Evolutionary conservation across 805 yeast genomes (phyloP).

Genomic region (Teunomyces kruisii): DNA sequence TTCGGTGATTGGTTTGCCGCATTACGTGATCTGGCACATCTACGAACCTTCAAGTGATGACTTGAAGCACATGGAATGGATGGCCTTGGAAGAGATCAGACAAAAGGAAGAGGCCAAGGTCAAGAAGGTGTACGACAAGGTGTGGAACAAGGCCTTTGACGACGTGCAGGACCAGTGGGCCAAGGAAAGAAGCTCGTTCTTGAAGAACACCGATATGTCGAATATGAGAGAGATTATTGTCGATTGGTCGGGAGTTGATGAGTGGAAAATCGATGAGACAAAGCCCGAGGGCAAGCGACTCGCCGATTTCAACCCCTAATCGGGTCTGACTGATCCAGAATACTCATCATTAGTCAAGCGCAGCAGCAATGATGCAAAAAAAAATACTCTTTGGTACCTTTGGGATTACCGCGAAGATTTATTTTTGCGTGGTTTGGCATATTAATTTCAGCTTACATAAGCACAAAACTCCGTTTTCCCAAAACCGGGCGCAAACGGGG

Average conservation of each 20-base stretch:
- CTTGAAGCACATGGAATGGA: constrained; percentile 81
- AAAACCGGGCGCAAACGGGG: not conserved
- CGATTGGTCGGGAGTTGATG: constrained; percentile 70
- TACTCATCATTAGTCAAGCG: too few species aligned
- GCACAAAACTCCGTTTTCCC: not conserved
- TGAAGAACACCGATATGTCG: constrained; percentile 73
- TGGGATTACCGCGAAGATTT: too few species aligned
- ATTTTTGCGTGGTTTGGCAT: not conserved
- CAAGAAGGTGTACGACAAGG: constrained; percentile 63
- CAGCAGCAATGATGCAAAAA: too few species aligned
- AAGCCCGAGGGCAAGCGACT: constrained; percentile 30
- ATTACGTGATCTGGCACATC: constrained; percentile 47
- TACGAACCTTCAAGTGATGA: constrained; percentile 96
- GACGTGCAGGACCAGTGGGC: constrained; percentile 74
- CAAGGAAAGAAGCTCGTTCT: constrained; percentile 63
- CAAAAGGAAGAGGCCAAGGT: constrained; percentile 61
- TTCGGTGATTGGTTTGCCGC: constrained; percentile 86
- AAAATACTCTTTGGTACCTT: too few species aligned
- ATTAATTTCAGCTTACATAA: not conserved
- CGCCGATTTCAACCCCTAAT: constrained; percentile 42
- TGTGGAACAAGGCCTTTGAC: constrained; percentile 77
- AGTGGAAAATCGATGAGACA: constrained; percentile 30
- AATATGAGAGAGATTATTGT: constrained; percentile 50
- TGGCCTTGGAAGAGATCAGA: constrained; percentile 77
- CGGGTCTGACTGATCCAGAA: too few species aligned